Conservation (phyloP, 306 rosid species). For the Cotoneaster glaucophyllus region DNA sequence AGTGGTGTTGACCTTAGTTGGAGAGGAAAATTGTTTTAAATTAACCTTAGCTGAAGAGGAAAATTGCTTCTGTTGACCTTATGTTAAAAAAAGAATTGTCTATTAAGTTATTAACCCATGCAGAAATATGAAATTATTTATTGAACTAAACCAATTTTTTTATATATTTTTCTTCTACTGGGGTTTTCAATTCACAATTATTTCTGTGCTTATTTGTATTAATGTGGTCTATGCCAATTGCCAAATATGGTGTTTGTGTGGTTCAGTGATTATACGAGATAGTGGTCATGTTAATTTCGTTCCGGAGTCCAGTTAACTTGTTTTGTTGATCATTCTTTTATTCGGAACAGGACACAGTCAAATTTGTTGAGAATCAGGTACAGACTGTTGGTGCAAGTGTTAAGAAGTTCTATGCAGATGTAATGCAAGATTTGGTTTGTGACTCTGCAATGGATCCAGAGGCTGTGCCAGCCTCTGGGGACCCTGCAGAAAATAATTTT, state of each 20-base stretch:
- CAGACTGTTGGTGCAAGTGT: constrained; percentile 70
- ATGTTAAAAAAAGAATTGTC: too few relatives aligned
- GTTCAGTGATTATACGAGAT: neutral
- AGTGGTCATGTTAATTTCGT: neutral
- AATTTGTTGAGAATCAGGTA: constrained; percentile 75
- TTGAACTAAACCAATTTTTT: too few relatives aligned
- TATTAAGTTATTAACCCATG: too few relatives aligned
- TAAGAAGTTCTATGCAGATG: constrained; percentile 62
- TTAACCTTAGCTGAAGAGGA: too few relatives aligned
- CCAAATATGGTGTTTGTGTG: constrained; percentile 2
- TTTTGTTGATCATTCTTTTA: constrained; percentile 2
- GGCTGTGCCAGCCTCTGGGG: constrained; percentile 23
- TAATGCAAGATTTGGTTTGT: constrained; percentile 59
- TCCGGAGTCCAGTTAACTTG: neutral
- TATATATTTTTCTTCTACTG: too few relatives aligned
- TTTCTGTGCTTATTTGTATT: neutral
- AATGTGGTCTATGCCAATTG: neutral
- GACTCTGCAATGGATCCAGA: constrained; percentile 36
- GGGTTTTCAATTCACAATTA: neutral
- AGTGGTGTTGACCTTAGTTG: too few relatives aligned
- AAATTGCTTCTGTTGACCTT: too few relatives aligned
- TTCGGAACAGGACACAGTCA: constrained; percentile 55
- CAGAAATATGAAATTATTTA: too few relatives aligned
- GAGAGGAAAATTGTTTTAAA: too few relatives aligned
- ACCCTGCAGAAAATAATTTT: constrained; percentile 25